A percentile compares a stretch with the other conserved stretches of the same genome.
Evolutionary conservation across 352 stramenopile genomes (phyloP).

Genomic region (Blastocystis sp.): DNA sequence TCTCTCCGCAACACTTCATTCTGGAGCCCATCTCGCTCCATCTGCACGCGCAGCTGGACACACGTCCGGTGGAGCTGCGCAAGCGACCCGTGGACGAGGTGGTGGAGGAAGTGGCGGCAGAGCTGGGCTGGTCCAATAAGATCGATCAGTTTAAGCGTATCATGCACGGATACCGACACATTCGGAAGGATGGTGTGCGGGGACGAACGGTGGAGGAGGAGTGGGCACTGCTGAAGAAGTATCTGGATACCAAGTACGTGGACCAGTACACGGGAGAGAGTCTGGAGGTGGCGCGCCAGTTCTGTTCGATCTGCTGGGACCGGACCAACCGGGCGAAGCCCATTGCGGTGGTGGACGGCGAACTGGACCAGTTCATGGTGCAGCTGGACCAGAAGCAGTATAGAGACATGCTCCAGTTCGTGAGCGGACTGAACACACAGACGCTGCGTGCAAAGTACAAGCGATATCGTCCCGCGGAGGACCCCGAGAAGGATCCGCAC

Average conservation of each 20-base stretch:
- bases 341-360: not conserved
- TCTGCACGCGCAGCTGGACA: not conserved
- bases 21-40: slow-evolving; percentile 28
- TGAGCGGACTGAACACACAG: slow-evolving; percentile 4
- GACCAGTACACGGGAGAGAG: not conserved
- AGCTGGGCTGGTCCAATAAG: slow-evolving; percentile 11
- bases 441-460: slow-evolving; percentile 29
- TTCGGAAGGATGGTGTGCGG: slow-evolving; percentile 35
- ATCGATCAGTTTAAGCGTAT: not conserved
- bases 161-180: not conserved
- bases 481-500: not conserved
- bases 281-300: not conserved
- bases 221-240: not conserved
- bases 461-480: not conserved
- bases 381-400: slow-evolving; percentile 45
- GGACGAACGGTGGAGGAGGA: slow-evolving; percentile 13
- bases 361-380: slow-evolving; percentile 9
- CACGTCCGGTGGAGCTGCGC: slow-evolving; percentile 11
- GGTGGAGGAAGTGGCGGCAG: not conserved
- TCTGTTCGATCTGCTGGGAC: slow-evolving; percentile 31
- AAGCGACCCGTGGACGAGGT: slow-evolving; percentile 12
- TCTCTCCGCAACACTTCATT: slow-evolving; percentile 29
- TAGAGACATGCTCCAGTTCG: slow-evolving; percentile 11
- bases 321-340: not conserved
- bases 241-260: not conserved